Conservation (phyloP, 352 stramenopile species). For the Globisporangium canariense region DNA sequence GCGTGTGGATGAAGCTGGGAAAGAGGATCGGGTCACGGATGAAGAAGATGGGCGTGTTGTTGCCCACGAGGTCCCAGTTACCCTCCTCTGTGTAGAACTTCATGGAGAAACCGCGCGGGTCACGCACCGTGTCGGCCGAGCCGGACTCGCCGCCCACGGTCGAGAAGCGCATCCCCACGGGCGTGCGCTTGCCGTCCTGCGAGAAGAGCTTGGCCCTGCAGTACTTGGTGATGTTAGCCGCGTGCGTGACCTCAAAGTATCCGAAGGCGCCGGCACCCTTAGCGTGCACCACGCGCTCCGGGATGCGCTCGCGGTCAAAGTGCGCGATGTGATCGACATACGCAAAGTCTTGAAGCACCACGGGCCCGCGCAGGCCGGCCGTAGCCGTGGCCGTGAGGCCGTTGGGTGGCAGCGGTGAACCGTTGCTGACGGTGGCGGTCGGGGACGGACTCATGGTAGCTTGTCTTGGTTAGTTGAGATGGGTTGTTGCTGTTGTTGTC, state of each 20-base stretch:
- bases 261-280: conserved; percentile 89
- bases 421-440: conserved; percentile 36
- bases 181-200: conserved; percentile 78
- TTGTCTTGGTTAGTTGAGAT: too few species aligned
- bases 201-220: conserved; percentile 85
- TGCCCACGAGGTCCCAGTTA: conserved; percentile 93
- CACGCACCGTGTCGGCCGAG: conserved; percentile 81
- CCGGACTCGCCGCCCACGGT: conserved; percentile 80
- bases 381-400: conserved; percentile 71
- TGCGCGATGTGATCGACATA: conserved; percentile 89
- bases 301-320: conserved; percentile 92
- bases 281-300: conserved; percentile 90
- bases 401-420: conserved; percentile 53
- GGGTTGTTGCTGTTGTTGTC: too few species aligned
- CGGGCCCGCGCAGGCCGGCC: conserved; percentile 50
- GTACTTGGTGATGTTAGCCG: conserved; percentile 35
- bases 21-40: conserved; percentile 91
- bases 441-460: too few species aligned
- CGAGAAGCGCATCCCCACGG: conserved; percentile 85
- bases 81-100: conserved; percentile 95
- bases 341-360: conserved; percentile 82
- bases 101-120: conserved; percentile 89
- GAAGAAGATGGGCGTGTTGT: conserved; percentile 95
- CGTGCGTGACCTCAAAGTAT: conserved; percentile 88
- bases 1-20: conserved; percentile 92